These are phyloP conservation scores for Psilocybe tampanensis DNA, from an alignment of 768 basidiomycete species.

Conservation along the genomic window DNA sequence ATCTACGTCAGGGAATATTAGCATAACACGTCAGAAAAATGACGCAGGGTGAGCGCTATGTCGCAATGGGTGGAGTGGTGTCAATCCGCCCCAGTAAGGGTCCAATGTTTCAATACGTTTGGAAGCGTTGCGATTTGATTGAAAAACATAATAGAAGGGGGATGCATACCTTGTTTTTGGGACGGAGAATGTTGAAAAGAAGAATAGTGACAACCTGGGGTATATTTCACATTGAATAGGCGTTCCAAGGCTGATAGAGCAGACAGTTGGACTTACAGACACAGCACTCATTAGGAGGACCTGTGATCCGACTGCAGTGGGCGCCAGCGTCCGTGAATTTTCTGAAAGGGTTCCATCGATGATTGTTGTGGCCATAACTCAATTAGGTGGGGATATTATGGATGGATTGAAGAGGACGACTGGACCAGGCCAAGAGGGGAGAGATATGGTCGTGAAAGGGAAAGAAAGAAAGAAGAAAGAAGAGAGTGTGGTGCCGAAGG, in stretches of 20 bases:
- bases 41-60: not conserved
- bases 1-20: slow-evolving; percentile 47
- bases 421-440: slow-evolving; percentile 3
- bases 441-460: slow-evolving; percentile 8
- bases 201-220: slow-evolving; percentile 64
- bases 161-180: slow-evolving; percentile 75
- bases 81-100: not conserved
- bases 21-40: slow-evolving; percentile 3
- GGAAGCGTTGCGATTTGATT: not conserved
- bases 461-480: slow-evolving; percentile 9
- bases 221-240: not conserved
- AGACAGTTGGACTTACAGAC: slow-evolving; percentile 53
- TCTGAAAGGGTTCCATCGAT: slow-evolving; percentile 38
- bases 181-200: slow-evolving; percentile 82
- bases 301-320: slow-evolving; percentile 79
- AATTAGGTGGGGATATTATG: not conserved
- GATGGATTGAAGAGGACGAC: not conserved
- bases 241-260: no score
- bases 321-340: slow-evolving; percentile 70
- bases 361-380: slow-evolving; percentile 19
- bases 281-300: slow-evolving; percentile 71
- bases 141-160: not conserved
- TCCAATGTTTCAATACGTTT: no score
- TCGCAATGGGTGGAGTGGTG: not conserved
- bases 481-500: slow-evolving; percentile 11